These are phyloP conservation scores for Botrytis squamosa DNA, from an alignment of 2,329 filamentous ascomycete genomes.

Conservation along the genomic window DNA sequence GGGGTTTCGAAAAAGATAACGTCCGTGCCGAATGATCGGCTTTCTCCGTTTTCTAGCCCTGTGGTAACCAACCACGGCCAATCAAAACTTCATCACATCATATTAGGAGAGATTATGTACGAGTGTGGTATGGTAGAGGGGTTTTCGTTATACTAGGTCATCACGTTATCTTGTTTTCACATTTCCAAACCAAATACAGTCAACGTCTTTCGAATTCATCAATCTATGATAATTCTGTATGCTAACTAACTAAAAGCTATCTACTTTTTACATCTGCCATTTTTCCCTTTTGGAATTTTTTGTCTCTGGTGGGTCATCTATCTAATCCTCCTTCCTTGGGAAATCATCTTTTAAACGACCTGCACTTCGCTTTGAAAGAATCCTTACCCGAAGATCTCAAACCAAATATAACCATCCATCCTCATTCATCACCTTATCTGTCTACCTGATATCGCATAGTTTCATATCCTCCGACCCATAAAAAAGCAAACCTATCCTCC, in stretches of 20 bases:
- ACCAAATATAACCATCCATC: slow-evolving; percentile 12
- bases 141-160: not conserved
- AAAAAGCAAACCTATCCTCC: slow-evolving; percentile 17
- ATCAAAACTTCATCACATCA: not conserved
- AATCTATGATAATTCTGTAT: slow-evolving; percentile 13
- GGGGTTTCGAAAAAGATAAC: slow-evolving; percentile 7
- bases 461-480: slow-evolving; percentile 11
- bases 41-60: slow-evolving; percentile 1
- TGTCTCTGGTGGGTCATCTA: not conserved
- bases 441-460: not conserved
- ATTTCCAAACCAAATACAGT: not conserved
- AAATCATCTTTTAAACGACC: slow-evolving; percentile 33
- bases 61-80: not conserved
- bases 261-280: slow-evolving; percentile 11
- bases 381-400: slow-evolving; percentile 4
- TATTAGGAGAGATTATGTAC: not conserved
- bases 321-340: slow-evolving; percentile 11
- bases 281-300: not conserved
- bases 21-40: slow-evolving; percentile 5
- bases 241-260: slow-evolving; percentile 9
- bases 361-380: slow-evolving; percentile 40
- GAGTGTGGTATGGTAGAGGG: not conserved
- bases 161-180: not conserved
- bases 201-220: not conserved
- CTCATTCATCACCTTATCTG: not conserved